Base-by-base conservation (phyloP, 2,329 filamentous ascomycete genomes). In the Aplosporella prunicola region DNA sequence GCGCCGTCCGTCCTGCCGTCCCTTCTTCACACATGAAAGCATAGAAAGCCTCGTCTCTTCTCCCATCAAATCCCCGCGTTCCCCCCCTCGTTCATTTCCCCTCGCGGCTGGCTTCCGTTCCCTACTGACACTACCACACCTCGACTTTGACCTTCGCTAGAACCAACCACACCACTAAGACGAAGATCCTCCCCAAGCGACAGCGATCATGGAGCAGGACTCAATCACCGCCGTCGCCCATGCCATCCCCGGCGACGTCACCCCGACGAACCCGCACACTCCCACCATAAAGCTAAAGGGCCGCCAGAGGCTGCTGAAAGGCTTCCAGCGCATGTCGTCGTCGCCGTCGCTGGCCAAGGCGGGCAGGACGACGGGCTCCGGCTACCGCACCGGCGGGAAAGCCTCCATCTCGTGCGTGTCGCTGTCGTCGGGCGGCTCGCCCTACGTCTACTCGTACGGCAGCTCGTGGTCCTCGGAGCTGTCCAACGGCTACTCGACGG, bases 281-380 rank as follows among this genome's bases (percentile, higher is more conserved):
- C 24, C 23, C 5, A 13, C 36, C 13, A 26, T 8, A 29, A 85
- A 80, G 59, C 66, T 74, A 40, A 86, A 79, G 56, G 73, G 76
- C 36, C 75, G 82, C 31, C 76, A 79, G 49, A 76, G 79, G 42
- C 61, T 93, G 22, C 66, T 93, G 13, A 77, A 78, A 45, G 76
- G 79, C 20, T 70, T 93, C 32, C 80, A 89, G 44, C 79, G 84
- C 41, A 89, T 93, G 52, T 80, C 83, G 9, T 93, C 86, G 0
- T 85, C 80, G 5, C 79, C 82, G 1, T 83, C 82, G 11, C 63
- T 93, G 34, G 68, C 72, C 26, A 73, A 74, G 41, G 59, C 78
- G 37, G 72, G 76, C 39, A 74, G 81, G 42, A 66, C 76, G 17
- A 71, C 78, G 39, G 80, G 84, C 5, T 71, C 75, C 41, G 79